A percentile compares a stretch with the other conserved stretches of the same genome.
Conservation (phyloP, 495 filamentous ascomycete genomes). For the Aspergillus heteromorphus region DNA sequence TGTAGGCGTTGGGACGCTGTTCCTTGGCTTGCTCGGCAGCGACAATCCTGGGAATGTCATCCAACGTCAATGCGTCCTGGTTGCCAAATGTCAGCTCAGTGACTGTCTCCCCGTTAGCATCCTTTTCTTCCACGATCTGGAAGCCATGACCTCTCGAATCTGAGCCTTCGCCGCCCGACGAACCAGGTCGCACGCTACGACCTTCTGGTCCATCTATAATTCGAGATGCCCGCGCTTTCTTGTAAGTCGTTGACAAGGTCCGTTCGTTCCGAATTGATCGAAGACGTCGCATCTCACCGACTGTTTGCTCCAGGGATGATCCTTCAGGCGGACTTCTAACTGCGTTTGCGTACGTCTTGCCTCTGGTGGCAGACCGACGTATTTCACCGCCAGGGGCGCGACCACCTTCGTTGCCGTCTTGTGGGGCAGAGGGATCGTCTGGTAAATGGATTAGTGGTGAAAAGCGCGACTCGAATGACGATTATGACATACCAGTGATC, state of each 20-base stretch:
- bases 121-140: constrained; percentile 84
- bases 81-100: constrained; percentile 79
- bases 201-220: constrained; percentile 91
- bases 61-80: constrained; percentile 84
- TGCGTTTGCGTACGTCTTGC: constrained; percentile 66
- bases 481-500: constrained; percentile 52
- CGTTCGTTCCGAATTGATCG: constrained; percentile 92
- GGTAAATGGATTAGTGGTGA: neutral
- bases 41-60: constrained; percentile 96
- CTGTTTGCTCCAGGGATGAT: constrained; percentile 88
- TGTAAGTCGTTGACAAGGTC: constrained; percentile 84
- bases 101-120: constrained; percentile 64
- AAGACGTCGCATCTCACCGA: constrained; percentile 87
- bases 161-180: constrained; percentile 61
- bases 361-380: constrained; percentile 62
- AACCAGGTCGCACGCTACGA: constrained; percentile 68
- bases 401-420: constrained; percentile 63
- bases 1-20: constrained; percentile 79
- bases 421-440: constrained; percentile 70
- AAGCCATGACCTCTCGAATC: constrained; percentile 55
- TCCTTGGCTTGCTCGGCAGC: constrained; percentile 92
- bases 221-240: constrained; percentile 80
- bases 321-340: constrained; percentile 52
- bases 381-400: constrained; percentile 37
- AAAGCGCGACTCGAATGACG: neutral